Base-by-base conservation (phyloP, 495 filamentous ascomycete genomes). In the Oleoguttula mirabilis region DNA sequence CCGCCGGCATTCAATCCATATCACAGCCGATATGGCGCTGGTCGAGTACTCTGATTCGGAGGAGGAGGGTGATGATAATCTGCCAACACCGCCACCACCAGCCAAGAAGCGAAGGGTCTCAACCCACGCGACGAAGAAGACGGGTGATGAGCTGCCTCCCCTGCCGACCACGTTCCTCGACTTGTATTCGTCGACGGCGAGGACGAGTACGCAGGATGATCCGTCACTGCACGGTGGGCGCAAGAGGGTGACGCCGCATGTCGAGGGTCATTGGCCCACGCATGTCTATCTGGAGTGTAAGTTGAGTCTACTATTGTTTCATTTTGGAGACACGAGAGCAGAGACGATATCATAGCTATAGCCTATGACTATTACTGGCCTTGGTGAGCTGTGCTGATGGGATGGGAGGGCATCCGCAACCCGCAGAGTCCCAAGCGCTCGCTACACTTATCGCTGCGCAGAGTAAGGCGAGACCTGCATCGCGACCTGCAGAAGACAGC, bases 231-330 rank as follows among this genome's bases (percentile, higher is more conserved):
- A 98, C 60, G 79, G 77, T 21, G 90, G 90, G 21, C 75, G 87
- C 31, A 82, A 78, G 55, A 71, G 90, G 19, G 72, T 74, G 31
- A 82, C 75, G 31, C 88, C 90, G 2, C 90, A 98, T 60, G 65
- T 88, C 10, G 73, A 81, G 38, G 90, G 90, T 17, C 82, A 83
- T 63, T 98, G 90, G 90, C 83, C 90, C 1, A 86, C 77, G 14
- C 87, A 94, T 60, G 52, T 95, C 16, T 98, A 92, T 60, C 67
- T 96, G 41, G 88, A 96, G 67, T 98, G 88, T 88, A 69, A 58
- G 77, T 64, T 6, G 14, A 27, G 25, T 32, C 32, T 39, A 16
- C 20, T 41, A 22, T 44, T 19, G n/a, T 19, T 34, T 21, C 25
- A 32, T 11, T 17, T 23, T 12, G 10, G 3, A 22, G 28, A 28